Conservation (phyloP, 768 basidiomycete species). For the Vararia minispora region DNA sequence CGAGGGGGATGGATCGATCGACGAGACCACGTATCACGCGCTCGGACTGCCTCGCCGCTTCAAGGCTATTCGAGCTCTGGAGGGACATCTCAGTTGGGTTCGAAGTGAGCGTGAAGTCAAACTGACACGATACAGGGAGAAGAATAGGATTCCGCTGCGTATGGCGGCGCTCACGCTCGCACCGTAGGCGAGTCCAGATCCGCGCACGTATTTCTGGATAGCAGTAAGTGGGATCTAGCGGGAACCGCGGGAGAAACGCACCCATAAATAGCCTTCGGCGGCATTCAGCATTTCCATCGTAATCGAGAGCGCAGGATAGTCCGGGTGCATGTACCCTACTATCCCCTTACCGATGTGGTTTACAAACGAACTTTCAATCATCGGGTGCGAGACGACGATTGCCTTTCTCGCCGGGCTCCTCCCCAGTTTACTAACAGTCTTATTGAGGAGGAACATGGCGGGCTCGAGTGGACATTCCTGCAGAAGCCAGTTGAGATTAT, state of each 20-base stretch:
- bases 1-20: conserved; percentile 72
- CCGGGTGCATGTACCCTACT: conserved; percentile 68
- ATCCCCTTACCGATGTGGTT: conserved; percentile 71
- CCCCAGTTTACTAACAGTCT: conserved; percentile 70
- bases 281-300: conserved; percentile 84
- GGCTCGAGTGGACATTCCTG: conserved; percentile 32
- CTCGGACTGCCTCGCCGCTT: conserved; percentile 72
- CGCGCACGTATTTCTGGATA: conserved; percentile 87
- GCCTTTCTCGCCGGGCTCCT: conserved; percentile 64
- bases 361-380: conserved; percentile 91
- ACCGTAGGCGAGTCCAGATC: conserved; percentile 90
- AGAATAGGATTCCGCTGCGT: conserved; percentile 67
- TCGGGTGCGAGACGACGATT: conserved; percentile 78
- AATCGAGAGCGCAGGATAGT: conserved; percentile 78
- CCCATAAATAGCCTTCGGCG: conserved; percentile 91
- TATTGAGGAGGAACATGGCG: conserved; percentile 1
- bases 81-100: conserved; percentile 2
- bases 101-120: neutral
- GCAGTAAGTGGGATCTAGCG: too few species aligned
- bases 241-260: too few species aligned
- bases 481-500: conserved; percentile 41
- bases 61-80: conserved; percentile 70
- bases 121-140: conserved; percentile 69
- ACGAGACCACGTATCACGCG: conserved; percentile 73
- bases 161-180: conserved; percentile 63